Evolutionary conservation across 192 early-diverging fungal genomes (phyloP).

Genomic region (Umbelopsis ramanniana): DNA sequence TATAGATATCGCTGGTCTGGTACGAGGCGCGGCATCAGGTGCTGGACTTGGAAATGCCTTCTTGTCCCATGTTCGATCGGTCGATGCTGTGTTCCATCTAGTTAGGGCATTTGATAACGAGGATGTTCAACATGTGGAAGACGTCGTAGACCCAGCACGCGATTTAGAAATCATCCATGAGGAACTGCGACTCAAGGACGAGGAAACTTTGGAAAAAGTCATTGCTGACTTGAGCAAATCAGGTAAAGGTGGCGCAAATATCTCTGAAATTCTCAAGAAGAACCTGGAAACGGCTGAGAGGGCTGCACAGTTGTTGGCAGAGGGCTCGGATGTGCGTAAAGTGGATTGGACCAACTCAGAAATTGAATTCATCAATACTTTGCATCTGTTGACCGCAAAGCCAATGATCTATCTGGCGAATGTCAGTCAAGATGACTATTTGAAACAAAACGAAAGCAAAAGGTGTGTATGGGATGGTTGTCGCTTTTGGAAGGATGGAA

Average conservation of each 20-base stretch:
- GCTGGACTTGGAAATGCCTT: conserved; percentile 92
- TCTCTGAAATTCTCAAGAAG: not conserved
- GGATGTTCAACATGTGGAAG: conserved; percentile 93
- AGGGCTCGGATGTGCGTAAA: conserved; percentile 84
- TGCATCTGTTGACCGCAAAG: conserved; percentile 92
- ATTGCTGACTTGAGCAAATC: conserved; percentile 14
- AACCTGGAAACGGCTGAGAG: conserved; percentile 33
- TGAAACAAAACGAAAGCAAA: conserved; percentile 92
- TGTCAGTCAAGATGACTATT: conserved; percentile 85
- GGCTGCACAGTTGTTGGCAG: conserved; percentile 57
- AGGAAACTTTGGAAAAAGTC: conserved; percentile 57
- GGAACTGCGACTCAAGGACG: conserved; percentile 94
- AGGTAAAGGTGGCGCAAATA: not conserved
- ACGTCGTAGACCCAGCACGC: conserved; percentile 85
- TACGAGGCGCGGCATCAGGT: conserved; percentile 86
- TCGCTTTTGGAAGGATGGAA: not conserved
- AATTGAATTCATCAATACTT: conserved; percentile 83
- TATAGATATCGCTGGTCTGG: conserved; percentile 97
- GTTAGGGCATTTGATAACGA: conserved; percentile 90
- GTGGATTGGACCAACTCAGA: conserved; percentile 93
- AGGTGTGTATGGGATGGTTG: conserved; percentile 43
- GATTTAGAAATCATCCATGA: conserved; percentile 96
- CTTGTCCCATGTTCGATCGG: conserved; percentile 88
- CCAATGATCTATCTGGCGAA: conserved; percentile 96
- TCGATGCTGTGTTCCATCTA: conserved; percentile 86